Percentiles rank a stretch among this genome's conserved stretches.
These are phyloP conservation scores for Candida tropicalis DNA, from an alignment of 1,139 yeast species.

Conservation along the genomic window DNA sequence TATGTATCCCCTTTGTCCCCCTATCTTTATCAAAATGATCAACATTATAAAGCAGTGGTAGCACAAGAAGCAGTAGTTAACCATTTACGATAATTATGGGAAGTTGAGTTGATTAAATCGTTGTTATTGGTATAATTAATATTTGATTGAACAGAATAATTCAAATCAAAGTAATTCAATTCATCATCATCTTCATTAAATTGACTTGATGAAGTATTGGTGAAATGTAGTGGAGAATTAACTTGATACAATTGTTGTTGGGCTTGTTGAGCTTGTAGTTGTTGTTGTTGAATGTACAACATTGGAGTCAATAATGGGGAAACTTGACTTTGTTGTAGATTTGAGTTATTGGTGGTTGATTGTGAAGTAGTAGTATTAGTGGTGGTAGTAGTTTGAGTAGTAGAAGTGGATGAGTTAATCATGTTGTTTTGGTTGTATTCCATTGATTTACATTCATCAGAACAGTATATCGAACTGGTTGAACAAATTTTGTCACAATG, in stretches of 20 bases:
- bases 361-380: slow-evolving; percentile 6
- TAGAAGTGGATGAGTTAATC: not conserved
- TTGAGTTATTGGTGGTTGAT: slow-evolving; percentile 5
- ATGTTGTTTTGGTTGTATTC: slow-evolving; percentile 22
- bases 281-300: slow-evolving; percentile 28
- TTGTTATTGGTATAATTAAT: slow-evolving; percentile 20
- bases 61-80: slow-evolving; percentile 18
- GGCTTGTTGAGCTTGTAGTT: slow-evolving; percentile 1
- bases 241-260: not conserved
- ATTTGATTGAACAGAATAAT: slow-evolving; percentile 31
- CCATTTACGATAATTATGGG: slow-evolving; percentile 49
- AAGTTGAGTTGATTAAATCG: slow-evolving; percentile 30
- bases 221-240: slow-evolving; percentile 4
- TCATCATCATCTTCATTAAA: slow-evolving; percentile 20
- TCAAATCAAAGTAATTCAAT: slow-evolving; percentile 38
- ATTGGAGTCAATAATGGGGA: slow-evolving; percentile 43
- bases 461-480: slow-evolving; percentile 58
- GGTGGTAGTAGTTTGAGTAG: slow-evolving; percentile 1
- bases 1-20: too few species aligned
- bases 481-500: slow-evolving; percentile 65
- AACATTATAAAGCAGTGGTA: slow-evolving; percentile 3
- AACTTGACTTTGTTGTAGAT: slow-evolving; percentile 17
- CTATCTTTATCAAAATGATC: too few species aligned
- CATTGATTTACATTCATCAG: slow-evolving; percentile 52
- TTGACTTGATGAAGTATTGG: slow-evolving; percentile 2